Conservation (phyloP, 257 asterid genomes). For the Penstemon newberryi region DNA sequence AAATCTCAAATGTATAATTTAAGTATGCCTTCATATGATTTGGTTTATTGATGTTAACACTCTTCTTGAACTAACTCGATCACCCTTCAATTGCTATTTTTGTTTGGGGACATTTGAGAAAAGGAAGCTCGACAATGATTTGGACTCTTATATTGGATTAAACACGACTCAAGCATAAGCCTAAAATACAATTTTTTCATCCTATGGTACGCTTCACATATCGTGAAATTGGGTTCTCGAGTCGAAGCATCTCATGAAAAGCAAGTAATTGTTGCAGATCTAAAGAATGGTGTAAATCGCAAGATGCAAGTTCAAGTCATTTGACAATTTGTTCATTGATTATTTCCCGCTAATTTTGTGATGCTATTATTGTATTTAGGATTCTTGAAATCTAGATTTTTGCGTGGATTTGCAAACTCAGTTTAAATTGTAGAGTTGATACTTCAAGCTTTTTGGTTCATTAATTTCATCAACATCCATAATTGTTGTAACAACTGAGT, state of each 20-base stretch:
- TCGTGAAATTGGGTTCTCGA: background rate
- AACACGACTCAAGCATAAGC: background rate
- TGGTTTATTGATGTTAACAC: background rate
- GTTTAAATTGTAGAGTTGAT: background rate
- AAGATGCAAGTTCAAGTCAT: slow-evolving; percentile 8
- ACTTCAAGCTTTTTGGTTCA: background rate
- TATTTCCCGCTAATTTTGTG: slow-evolving; percentile 23
- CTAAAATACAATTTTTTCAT: background rate
- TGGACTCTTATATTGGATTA: background rate
- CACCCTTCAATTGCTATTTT: too few species aligned
- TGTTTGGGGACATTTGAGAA: background rate
- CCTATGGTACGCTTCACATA: slow-evolving; percentile 11
- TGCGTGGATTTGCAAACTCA: background rate
- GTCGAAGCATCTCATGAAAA: slow-evolving; percentile 11
- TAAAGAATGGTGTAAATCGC: background rate
- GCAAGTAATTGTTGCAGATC: slow-evolving; percentile 14
- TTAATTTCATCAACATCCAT: background rate
- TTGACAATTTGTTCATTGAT: slow-evolving; percentile 1
- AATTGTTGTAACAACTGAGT: too few species aligned
- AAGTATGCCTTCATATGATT: background rate
- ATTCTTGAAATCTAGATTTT: slow-evolving; percentile 1
- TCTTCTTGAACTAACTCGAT: too few species aligned
- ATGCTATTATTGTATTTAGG: slow-evolving; percentile 17
- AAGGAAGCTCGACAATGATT: background rate
- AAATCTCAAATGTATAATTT: too few species aligned